phyloP scores from a whole-genome alignment of 768 basidiomycete species.

The Kondoa subrosea region DNA sequence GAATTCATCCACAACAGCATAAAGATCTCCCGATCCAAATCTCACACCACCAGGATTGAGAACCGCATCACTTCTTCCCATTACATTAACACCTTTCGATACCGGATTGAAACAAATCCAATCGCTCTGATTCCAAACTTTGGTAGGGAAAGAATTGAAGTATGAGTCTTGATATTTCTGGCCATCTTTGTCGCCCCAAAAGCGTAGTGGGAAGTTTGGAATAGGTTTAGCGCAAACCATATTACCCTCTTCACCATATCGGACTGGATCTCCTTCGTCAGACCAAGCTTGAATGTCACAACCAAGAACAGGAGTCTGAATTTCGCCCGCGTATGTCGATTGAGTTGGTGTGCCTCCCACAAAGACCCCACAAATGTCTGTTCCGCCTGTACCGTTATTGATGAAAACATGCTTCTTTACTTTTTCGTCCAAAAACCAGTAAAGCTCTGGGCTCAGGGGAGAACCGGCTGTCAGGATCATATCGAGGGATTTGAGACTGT shows the following conservation, averaged over 20 bases:
- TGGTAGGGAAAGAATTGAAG: conserved; percentile 24
- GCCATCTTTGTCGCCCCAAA: conserved; percentile 23
- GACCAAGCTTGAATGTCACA: conserved; percentile 26
- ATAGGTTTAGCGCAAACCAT: conserved; percentile 27
- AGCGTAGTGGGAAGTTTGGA: conserved; percentile 27
- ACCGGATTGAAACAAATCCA: conserved; percentile 18
- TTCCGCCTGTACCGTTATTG: conserved; percentile 27
- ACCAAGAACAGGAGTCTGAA: conserved; percentile 23
- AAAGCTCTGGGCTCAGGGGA: conserved; percentile 18
- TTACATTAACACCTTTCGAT: conserved; percentile 24
- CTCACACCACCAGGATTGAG: neutral
- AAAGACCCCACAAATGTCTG: conserved; percentile 27
- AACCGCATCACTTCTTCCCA: conserved; percentile 18
- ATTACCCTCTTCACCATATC: conserved; percentile 24
- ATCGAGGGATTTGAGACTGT: conserved; percentile 10
- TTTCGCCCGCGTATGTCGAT: conserved; percentile 25
- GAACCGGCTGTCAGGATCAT: conserved; percentile 14
- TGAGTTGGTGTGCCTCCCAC: conserved; percentile 17
- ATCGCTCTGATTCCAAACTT: conserved; percentile 27
- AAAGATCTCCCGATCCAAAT: conserved; percentile 16
- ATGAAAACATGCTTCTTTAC: conserved; percentile 19
- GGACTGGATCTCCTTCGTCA: conserved; percentile 23
- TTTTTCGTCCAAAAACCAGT: conserved; percentile 11
- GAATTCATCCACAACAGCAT: neutral
- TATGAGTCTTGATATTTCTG: conserved; percentile 24